These are phyloP conservation scores for Lyophyllum decastes DNA, from an alignment of 768 basidiomycete species.

Conservation along the genomic window DNA sequence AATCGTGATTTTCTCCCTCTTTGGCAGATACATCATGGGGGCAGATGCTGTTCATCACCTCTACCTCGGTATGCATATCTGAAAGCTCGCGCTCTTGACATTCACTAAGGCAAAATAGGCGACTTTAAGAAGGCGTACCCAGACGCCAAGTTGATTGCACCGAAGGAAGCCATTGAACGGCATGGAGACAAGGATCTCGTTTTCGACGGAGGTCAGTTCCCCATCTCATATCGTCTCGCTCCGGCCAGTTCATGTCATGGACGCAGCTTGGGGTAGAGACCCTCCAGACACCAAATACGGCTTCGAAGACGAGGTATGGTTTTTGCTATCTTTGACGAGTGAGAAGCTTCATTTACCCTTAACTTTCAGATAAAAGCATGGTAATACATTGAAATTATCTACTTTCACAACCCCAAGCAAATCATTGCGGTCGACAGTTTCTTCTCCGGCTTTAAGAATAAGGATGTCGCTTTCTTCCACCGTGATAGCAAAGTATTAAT, in stretches of 20 bases:
- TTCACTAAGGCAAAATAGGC: conserved; percentile 22
- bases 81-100: background rate
- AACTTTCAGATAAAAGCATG: conserved; percentile 42
- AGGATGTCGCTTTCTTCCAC: conserved; percentile 83
- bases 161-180: conserved; percentile 49
- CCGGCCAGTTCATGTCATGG: background rate
- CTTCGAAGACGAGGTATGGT: conserved; percentile 61
- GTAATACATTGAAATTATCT: conserved; percentile 21
- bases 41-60: conserved; percentile 58
- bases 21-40: conserved; percentile 52
- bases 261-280: conserved; percentile 52
- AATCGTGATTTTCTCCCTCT: background rate
- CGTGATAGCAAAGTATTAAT: conserved; percentile 63
- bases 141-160: conserved; percentile 64
- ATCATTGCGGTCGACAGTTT: conserved; percentile 38
- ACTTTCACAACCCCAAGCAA: background rate
- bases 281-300: conserved; percentile 62
- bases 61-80: conserved; percentile 43
- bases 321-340: background rate
- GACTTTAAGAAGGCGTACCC: conserved; percentile 68
- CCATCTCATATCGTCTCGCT: background rate
- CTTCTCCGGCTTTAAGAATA: conserved; percentile 64
- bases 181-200: conserved; percentile 47
- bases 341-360: background rate
- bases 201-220: conserved; percentile 58